Percentiles rank a stretch among this genome's conserved stretches.
Conservation (phyloP, 73 alveolate species). For the Paramecium octaurelia region DNA sequence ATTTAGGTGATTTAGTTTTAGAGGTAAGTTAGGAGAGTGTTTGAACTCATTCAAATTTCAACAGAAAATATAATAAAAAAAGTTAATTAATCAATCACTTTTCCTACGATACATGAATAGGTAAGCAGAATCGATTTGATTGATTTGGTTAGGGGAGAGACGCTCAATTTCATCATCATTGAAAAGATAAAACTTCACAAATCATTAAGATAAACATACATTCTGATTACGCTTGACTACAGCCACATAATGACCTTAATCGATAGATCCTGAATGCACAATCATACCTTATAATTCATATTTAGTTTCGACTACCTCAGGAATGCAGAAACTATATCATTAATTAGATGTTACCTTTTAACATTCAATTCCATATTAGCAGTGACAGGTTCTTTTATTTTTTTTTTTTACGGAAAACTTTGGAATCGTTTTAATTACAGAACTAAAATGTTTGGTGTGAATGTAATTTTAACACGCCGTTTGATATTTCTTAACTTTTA, state of each 20-base stretch:
- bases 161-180: slow-evolving; percentile 32
- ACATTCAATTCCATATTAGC: background rate
- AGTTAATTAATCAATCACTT: background rate
- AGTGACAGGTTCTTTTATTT: background rate
- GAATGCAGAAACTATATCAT: background rate
- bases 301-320: background rate
- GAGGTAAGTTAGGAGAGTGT: background rate
- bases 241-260: slow-evolving; percentile 34
- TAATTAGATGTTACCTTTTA: background rate
- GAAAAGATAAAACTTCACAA: slow-evolving; percentile 22
- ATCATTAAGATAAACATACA: background rate
- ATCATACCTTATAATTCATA: background rate
- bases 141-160: background rate
- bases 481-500: background rate
- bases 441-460: background rate
- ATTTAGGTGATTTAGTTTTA: background rate
- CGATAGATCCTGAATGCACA: slow-evolving; percentile 26
- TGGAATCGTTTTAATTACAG: background rate
- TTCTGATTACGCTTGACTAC: background rate
- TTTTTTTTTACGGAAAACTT: background rate
- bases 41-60: slow-evolving; percentile 22
- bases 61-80: background rate
- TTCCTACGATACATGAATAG: background rate
- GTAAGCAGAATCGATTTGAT: background rate
- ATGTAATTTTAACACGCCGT: background rate